Evolutionary conservation across 768 basidiomycete species (phyloP).

Genomic region (Rhizopogon sp.): DNA sequence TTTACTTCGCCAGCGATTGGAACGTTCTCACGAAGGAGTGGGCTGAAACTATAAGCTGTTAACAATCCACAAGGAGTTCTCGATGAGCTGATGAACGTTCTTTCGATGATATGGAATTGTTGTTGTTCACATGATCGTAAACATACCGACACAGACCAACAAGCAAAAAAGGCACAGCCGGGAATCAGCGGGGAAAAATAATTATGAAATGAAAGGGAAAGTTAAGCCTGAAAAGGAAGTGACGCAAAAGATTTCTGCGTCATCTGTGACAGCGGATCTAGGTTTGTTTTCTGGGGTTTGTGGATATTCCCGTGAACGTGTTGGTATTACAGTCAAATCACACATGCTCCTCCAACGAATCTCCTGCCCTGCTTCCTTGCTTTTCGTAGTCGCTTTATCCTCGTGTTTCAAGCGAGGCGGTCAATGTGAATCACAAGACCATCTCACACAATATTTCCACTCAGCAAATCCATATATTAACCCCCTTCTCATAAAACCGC

Average conservation of each 20-base stretch:
- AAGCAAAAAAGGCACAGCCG: not conserved
- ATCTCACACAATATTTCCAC: not conserved
- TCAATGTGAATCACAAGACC: slow-evolving; percentile 1
- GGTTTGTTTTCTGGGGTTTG: not conserved
- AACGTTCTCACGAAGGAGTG: too few relatives aligned
- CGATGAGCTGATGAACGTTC: too few relatives aligned
- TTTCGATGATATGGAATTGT: too few relatives aligned
- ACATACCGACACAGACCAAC: too few relatives aligned
- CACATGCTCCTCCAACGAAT: slow-evolving; percentile 1
- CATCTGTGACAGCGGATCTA: slow-evolving; percentile 1
- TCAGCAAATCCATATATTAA: slow-evolving; percentile 1
- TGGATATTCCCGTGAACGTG: slow-evolving; percentile 2
- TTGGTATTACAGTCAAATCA: not conserved
- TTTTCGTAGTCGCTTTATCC: not conserved
- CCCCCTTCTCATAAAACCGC: not conserved
- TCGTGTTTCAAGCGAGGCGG: slow-evolving; percentile 8
- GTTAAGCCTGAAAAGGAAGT: not conserved
- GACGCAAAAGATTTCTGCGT: not conserved
- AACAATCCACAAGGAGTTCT: too few relatives aligned
- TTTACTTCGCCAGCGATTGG: too few relatives aligned
- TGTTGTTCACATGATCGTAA: too few relatives aligned
- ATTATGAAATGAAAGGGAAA: not conserved
- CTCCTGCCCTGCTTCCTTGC: not conserved
- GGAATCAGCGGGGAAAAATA: not conserved
- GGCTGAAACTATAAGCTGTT: too few relatives aligned